These are phyloP conservation scores for Sequoia sempervirens DNA, from an alignment of 75 land plant species.

Conservation along the genomic window DNA sequence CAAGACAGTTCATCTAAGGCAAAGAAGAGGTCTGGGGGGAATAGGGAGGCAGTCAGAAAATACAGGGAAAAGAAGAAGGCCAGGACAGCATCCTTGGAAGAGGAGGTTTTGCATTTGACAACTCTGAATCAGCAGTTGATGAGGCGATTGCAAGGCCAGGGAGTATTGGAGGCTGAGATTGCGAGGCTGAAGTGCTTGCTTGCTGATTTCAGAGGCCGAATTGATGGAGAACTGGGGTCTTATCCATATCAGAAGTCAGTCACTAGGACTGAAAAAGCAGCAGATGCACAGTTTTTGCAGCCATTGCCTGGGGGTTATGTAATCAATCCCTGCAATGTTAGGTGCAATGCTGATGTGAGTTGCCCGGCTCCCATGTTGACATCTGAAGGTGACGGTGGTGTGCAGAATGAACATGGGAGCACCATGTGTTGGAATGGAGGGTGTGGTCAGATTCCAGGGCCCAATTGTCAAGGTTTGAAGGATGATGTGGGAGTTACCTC, in stretches of 20 bases:
- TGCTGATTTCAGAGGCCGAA: constrained; percentile 81
- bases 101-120: constrained; percentile 65
- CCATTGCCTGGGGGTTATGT: constrained; percentile 41
- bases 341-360: constrained; percentile 48
- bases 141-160: constrained; percentile 73
- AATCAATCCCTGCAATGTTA: constrained; percentile 53
- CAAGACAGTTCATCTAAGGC: constrained; percentile 44
- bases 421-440: neutral
- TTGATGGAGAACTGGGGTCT: constrained; percentile 85
- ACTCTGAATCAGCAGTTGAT: constrained; percentile 73
- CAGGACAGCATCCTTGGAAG: constrained; percentile 76
- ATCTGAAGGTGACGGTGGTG: constrained; percentile 20
- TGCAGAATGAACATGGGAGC: constrained; percentile 7
- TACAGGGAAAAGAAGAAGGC: constrained; percentile 98
- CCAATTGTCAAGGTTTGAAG: constrained; percentile 5
- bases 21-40: constrained; percentile 73
- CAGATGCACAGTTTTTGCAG: constrained; percentile 4
- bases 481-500: constrained; percentile 9
- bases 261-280: constrained; percentile 11
- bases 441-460: neutral
- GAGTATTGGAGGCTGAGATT: constrained; percentile 76
- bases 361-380: constrained; percentile 41
- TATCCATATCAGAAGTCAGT: constrained; percentile 52
- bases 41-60: constrained; percentile 91
- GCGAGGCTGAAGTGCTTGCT: constrained; percentile 68